Base-by-base conservation (phyloP, 2,329 filamentous ascomycete genomes). In the Diaporthe sp. region DNA sequence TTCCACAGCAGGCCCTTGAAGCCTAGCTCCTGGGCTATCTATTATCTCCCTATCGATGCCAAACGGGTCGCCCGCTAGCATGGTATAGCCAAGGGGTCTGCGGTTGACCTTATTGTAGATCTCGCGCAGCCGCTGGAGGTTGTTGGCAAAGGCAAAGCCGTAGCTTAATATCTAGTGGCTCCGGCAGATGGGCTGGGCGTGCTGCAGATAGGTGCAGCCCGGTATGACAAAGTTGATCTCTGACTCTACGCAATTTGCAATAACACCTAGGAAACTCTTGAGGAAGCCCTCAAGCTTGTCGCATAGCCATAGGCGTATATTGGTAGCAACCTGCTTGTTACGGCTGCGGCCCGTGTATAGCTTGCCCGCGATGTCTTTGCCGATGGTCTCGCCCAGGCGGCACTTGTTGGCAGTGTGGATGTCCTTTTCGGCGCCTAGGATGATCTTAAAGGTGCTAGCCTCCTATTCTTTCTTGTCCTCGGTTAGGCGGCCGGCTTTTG, bases 321-420 rank as follows among this genome's bases (percentile, higher is more conserved):
- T 95, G 30, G 93, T 96, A 61, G 92, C 95, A 72, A 97, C 92
- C 85, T 98, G 95, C 84, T 98, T 95, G 81, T 98, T 98, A 78
- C 95, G 90, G 82, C 93, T 96, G 70, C 96, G 92, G 56, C 93
- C 93, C 3, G 95, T 98, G 84, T 98, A 96, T 73, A 98, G 90
- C 86, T 98, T 98, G 32, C 96, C 95, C 0, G 93, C 94, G 73
- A 94, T 92, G 35, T 95, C 91, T 83, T 94, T 96, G 79, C 95
- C 94, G 76, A 98, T 96, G 76, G 98, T 89, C 86, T 98, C 95
- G 69, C 94, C 93, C 2, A 94, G 84, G 3, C 93, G 89, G 71
- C 93, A 91, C 84, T 94, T 92, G 78, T 94, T 93, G 73, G 92
- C 92, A 1, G 92, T 93, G 82, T 93, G 92, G 76, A 93, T 93